Evolutionary conservation across 306 rosid species (phyloP).

Genomic region (Corylus avellana): DNA sequence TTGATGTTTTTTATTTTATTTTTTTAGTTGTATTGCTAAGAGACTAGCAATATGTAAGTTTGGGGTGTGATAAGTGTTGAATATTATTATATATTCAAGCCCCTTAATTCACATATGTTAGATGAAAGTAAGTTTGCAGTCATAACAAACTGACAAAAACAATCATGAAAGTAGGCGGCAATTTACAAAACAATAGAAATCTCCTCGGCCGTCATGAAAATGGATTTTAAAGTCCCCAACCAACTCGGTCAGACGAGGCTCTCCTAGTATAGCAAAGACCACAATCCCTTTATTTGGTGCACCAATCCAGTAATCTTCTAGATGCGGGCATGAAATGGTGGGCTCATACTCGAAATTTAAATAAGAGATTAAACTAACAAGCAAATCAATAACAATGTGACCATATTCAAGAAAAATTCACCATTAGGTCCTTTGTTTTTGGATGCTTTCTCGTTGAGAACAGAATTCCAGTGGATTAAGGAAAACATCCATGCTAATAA

Average conservation of each 20-base stretch:
- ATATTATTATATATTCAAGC: no score
- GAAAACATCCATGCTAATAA: not conserved
- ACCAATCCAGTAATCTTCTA: constrained; percentile 91
- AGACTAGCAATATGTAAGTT: no score
- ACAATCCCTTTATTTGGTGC: constrained; percentile 96
- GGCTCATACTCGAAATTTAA: constrained; percentile 22
- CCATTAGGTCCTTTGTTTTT: constrained; percentile 82
- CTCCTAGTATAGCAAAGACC: constrained; percentile 96
- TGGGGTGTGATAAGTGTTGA: no score
- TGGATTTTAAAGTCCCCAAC: constrained; percentile 94
- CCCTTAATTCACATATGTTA: not conserved
- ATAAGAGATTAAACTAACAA: constrained; percentile 5
- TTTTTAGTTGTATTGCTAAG: no score
- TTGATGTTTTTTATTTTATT: no score
- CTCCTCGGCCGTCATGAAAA: constrained; percentile 95
- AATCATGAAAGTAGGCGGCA: constrained; percentile 5
- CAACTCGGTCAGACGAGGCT: constrained; percentile 90
- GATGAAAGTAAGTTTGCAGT: constrained; percentile 13
- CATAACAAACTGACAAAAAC: constrained; percentile 15
- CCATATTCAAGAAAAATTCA: constrained; percentile 33
- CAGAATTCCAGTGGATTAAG: constrained; percentile 63
- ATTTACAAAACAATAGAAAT: constrained; percentile 80
- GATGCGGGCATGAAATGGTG: constrained; percentile 51
- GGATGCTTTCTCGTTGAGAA: constrained; percentile 79
- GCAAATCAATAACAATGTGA: constrained; percentile 9